Evolutionary conservation across 2,329 filamentous ascomycete species (phyloP).

Genomic region (Lecanoromycetidae sp.): DNA sequence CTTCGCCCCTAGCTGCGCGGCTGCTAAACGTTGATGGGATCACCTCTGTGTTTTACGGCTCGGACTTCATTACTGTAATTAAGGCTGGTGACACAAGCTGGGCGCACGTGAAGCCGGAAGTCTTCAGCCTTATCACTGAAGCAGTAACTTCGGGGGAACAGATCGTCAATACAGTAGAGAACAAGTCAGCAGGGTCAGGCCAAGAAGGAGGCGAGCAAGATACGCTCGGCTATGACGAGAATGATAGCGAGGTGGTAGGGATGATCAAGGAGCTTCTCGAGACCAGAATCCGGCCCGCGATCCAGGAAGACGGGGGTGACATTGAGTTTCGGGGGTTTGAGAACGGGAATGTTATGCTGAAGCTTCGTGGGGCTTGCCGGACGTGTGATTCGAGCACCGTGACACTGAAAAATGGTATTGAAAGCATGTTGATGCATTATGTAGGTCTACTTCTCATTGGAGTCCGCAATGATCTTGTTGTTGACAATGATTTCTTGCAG

Average conservation of each 20-base stretch:
- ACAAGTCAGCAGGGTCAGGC: conserved; percentile 41
- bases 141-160: conserved; percentile 71
- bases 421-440: conserved; percentile 96
- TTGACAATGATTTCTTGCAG: conserved; percentile 32
- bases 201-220: conserved; percentile 45
- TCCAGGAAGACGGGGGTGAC: conserved; percentile 94
- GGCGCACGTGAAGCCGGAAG: conserved; percentile 89
- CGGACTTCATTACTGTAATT: conserved; percentile 93
- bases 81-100: conserved; percentile 81
- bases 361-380: conserved; percentile 81
- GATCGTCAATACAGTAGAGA: conserved; percentile 61
- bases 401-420: conserved; percentile 93
- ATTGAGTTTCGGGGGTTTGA: conserved; percentile 91
- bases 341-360: conserved; percentile 70
- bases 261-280: conserved; percentile 99
- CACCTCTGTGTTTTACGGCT: conserved; percentile 86
- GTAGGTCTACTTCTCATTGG: conserved; percentile 40
- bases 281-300: conserved; percentile 85
- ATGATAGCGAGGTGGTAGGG: conserved; percentile 84
- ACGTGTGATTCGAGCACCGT: conserved; percentile 96
- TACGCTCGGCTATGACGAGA: conserved; percentile 69
- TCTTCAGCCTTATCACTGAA: conserved; percentile 91
- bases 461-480: neutral
- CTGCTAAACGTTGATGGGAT: conserved; percentile 90
- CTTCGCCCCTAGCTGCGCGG: conserved; percentile 79